A percentile compares a stretch with the other conserved stretches of the same genome.
These are phyloP conservation scores for Hansfordia pulvinata DNA, from an alignment of 2,329 filamentous ascomycete species.

Conservation along the genomic window DNA sequence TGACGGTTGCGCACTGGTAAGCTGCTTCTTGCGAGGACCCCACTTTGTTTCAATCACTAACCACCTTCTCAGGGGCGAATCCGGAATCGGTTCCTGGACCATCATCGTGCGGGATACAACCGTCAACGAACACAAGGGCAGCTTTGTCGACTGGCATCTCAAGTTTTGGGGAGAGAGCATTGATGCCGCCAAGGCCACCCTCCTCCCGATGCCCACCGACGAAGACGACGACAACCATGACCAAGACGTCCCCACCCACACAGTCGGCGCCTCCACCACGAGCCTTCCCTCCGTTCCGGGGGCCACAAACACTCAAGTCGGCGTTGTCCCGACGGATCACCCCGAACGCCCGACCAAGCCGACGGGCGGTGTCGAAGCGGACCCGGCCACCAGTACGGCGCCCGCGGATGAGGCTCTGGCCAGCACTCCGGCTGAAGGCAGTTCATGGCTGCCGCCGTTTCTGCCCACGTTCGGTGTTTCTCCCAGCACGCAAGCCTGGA, in stretches of 20 bases:
- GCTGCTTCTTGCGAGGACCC: constrained; percentile 14
- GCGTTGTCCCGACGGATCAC: constrained; percentile 43
- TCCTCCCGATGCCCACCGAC: constrained; percentile 70
- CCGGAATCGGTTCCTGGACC: constrained; percentile 79
- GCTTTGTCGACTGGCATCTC: constrained; percentile 81
- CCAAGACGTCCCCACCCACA: constrained; percentile 44
- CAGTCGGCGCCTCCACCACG: constrained; percentile 46
- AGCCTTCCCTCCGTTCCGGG: constrained; percentile 32
- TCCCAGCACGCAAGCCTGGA: constrained; percentile 82
- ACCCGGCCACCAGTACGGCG: constrained; percentile 11
- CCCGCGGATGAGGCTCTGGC: constrained; percentile 17
- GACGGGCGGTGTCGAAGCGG: constrained; percentile 16
- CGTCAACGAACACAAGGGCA: constrained; percentile 63
- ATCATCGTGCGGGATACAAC: constrained; percentile 76
- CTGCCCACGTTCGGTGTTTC: constrained; percentile 85
- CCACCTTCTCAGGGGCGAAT: constrained; percentile 56
- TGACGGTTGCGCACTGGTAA: constrained; percentile 94
- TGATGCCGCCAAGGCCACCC: constrained; percentile 56
- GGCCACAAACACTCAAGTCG: constrained; percentile 26
- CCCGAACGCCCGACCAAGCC: constrained; percentile 47
- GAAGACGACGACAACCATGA: constrained; percentile 77
- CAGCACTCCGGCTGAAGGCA: constrained; percentile 23
- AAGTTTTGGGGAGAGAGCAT: constrained; percentile 88
- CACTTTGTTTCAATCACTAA: constrained; percentile 14
- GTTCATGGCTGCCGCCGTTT: constrained; percentile 68